Evolutionary conservation across 2,329 filamentous ascomycete species (phyloP).

Genomic region (Fusarium multiceps): DNA sequence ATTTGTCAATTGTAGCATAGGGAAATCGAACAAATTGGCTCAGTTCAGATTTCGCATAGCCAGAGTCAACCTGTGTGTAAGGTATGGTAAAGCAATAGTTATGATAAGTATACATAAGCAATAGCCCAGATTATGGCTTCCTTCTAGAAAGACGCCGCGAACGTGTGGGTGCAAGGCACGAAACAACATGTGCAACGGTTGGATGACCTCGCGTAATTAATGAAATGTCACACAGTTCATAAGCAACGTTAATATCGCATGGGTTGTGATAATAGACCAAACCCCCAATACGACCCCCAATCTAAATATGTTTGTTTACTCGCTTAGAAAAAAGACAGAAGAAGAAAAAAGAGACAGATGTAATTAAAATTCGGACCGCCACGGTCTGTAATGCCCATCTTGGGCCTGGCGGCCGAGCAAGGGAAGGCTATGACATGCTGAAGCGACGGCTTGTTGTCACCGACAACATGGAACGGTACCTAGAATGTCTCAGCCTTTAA

Average conservation of each 20-base stretch:
- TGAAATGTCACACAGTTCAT: neutral
- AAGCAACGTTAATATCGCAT: neutral
- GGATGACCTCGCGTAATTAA: neutral
- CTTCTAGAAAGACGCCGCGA: constrained; percentile 24
- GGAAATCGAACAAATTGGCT: neutral
- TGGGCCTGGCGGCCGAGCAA: constrained; percentile 31
- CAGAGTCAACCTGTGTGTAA: neutral
- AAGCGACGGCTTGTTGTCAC: constrained; percentile 33
- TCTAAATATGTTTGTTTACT: neutral
- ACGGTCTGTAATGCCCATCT: neutral
- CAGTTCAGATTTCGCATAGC: neutral
- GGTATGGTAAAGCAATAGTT: neutral
- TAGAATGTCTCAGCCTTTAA: constrained; percentile 34
- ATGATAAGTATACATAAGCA: neutral
- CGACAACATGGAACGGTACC: constrained; percentile 44
- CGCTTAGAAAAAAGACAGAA: neutral
- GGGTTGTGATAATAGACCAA: neutral
- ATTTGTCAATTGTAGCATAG: neutral
- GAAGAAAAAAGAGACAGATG: constrained; percentile 1
- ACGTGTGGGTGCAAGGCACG: neutral
- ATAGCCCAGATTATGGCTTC: constrained; percentile 2
- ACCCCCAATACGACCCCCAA: constrained; percentile 2
- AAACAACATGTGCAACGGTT: neutral
- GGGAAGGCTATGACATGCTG: constrained; percentile 37
- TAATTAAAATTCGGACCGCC: neutral